phyloP scores from a whole-genome alignment of 352 stramenopile species.

The Globisporangium spiculum region DNA sequence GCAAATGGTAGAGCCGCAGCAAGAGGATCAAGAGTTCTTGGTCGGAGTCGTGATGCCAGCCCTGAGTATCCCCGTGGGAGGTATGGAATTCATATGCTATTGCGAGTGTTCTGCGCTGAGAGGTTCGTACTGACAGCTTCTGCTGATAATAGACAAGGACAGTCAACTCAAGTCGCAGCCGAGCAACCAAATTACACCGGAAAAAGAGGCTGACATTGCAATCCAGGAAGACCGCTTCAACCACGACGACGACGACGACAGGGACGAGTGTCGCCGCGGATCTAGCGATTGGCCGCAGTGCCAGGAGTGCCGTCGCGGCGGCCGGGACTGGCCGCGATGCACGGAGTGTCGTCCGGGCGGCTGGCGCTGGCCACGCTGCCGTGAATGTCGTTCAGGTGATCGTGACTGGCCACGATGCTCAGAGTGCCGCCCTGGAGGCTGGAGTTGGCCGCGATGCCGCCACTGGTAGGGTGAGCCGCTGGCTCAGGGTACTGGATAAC shows the following conservation, averaged over 20 bases:
- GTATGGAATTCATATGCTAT: neutral
- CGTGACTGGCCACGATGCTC: neutral
- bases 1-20: neutral
- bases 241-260: neutral
- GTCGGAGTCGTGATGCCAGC: neutral
- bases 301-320: neutral
- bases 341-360: neutral
- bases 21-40: neutral
- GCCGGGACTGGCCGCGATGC: neutral
- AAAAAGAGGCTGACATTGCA: neutral
- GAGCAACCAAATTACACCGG: neutral
- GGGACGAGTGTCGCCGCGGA: neutral
- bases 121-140: neutral
- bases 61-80: neutral
- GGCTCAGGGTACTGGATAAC: neutral
- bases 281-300: neutral
- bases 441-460: conserved; percentile 8
- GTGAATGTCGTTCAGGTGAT: neutral
- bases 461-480: neutral
- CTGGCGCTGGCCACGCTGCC: neutral
- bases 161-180: neutral
- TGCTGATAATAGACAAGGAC: neutral
- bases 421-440: conserved; percentile 2
- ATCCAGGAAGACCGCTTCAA: neutral
- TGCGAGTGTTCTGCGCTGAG: neutral